Percentiles rank a stretch among this genome's conserved stretches.
phyloP scores from a whole-genome alignment of 306 rosid species.

The Adenanthera pavonina region DNA sequence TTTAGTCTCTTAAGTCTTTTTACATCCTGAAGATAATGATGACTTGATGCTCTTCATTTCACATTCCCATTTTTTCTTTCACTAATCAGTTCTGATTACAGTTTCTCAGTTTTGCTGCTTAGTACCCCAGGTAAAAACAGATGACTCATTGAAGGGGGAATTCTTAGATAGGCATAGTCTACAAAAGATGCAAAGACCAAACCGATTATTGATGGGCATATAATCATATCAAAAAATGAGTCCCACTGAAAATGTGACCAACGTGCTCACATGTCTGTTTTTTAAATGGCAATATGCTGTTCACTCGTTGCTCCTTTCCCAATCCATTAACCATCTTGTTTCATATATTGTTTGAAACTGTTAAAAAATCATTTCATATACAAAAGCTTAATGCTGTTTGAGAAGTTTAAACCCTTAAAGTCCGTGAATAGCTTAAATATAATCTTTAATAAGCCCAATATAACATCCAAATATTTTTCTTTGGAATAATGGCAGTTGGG shows the following conservation, averaged over 20 bases:
- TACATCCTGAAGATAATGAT: background rate
- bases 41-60: conserved; percentile 17
- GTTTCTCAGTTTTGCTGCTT: background rate
- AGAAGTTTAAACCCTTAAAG: background rate
- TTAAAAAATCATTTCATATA: background rate
- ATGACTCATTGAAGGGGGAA: background rate
- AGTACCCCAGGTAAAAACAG: background rate
- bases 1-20: background rate
- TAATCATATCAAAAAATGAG: background rate
- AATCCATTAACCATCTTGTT: conserved; percentile 6
- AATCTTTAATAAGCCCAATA: background rate
- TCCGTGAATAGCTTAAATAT: background rate
- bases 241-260: background rate
- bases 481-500: background rate
- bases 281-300: background rate
- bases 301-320: background rate
- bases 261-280: background rate
- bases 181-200: background rate
- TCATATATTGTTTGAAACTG: background rate
- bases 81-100: background rate
- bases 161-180: background rate
- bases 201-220: background rate
- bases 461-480: background rate
- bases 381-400: background rate
- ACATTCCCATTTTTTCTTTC: background rate